phyloP scores from a whole-genome alignment of 306 rosid genomes.

The Cicer arietinum region DNA sequence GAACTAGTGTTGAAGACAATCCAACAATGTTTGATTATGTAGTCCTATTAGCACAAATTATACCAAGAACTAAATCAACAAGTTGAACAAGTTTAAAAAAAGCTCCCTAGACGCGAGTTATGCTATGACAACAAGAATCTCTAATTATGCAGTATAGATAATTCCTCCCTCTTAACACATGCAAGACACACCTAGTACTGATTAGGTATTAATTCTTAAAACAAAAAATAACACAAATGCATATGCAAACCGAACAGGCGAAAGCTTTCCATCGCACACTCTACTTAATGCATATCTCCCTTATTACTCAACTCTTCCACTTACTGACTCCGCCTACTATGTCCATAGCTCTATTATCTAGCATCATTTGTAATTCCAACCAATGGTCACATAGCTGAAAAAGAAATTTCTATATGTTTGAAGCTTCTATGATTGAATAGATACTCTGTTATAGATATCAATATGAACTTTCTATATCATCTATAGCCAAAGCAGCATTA shows the following conservation, averaged over 20 bases:
- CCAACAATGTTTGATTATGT: too few relatives aligned
- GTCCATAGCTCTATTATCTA: too few relatives aligned
- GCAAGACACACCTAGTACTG: background rate
- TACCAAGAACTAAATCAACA: too few relatives aligned
- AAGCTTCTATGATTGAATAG: background rate
- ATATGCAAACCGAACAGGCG: background rate
- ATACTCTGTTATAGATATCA: slow-evolving; percentile 8
- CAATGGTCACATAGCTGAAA: background rate
- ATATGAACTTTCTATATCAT: slow-evolving; percentile 5
- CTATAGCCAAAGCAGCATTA: slow-evolving; percentile 23
- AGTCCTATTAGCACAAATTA: too few relatives aligned
- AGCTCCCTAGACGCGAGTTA: too few relatives aligned
- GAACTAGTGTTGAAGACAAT: too few relatives aligned
- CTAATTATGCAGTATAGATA: too few relatives aligned
- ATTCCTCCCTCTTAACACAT: background rate
- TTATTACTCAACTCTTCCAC: background rate
- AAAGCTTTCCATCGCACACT: background rate
- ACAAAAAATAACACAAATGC: background rate
- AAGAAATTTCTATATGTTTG: background rate
- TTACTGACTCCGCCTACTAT: background rate
- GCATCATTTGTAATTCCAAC: background rate
- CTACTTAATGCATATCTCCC: background rate
- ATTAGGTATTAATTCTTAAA: too few relatives aligned
- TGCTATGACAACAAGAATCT: too few relatives aligned
- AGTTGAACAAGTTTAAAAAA: too few relatives aligned